Base-by-base conservation (phyloP, 1,139 yeast species). In the Yamadazyma dushanensis region DNA sequence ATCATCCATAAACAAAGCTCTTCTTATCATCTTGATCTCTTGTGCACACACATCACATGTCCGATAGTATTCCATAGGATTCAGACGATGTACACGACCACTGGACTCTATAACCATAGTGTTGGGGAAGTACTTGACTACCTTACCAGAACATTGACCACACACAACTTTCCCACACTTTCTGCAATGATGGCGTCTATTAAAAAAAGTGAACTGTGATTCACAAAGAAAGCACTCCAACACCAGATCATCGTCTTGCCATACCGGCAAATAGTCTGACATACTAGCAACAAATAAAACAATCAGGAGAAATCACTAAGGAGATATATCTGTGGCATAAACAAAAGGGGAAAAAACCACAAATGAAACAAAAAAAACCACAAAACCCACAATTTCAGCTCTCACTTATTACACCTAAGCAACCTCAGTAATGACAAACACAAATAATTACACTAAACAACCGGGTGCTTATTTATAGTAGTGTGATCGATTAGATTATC, bases 111-210 rank as follows among this genome's bases (percentile, higher is more conserved):
- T 64, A 3, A 73, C 59, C 24, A 55, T 48, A 0, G 77, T 63
- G 36, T 62, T 60, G 24, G 72, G 61, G 41, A 70, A 64, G 51
- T 72, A 74, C 25, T 53, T 59, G 10, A 73, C 66, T 24, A 58
- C 55, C 17, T 73, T 69, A 10, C 64, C 54, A 16, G 95, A 78
- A 56, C 95, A 82, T 38, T 63, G 49, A 29, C 79, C 80, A 62
- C 96, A 84, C 18, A 81, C 84, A 4, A 86, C 82, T 36, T 78
- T 59, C 26, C 96, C 92, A 68, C 96, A 85, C 56, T 82, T 76
- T 54, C 95, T 70, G 57, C 99, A 92, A 60, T 92, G 98, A 60
- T 94, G 98, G 44, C 94, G 76, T 39, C 98, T 73, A 53, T 72
- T 76, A 55, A 86, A 77, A 44, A 90, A 65, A 1, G 83, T 70